phyloP scores from a whole-genome alignment of 2,329 filamentous ascomycete genomes.

The Falciphora oryzae region DNA sequence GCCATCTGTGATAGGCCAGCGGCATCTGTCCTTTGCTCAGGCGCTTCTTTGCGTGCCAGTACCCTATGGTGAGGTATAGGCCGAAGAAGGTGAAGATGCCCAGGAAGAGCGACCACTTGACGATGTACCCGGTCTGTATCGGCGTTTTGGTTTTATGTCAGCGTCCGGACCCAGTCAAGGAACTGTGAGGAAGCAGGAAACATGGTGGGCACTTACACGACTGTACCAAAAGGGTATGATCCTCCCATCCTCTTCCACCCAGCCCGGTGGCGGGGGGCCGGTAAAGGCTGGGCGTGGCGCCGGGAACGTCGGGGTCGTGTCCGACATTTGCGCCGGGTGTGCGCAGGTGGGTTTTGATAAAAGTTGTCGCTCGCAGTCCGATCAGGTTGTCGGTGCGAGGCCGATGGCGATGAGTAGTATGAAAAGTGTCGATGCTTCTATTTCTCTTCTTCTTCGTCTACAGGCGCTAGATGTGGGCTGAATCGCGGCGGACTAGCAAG shows the following conservation, averaged over 20 bases:
- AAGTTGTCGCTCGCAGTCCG: no score
- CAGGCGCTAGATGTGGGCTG: neutral
- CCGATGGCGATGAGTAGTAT: no score
- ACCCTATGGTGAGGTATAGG: conserved; percentile 60
- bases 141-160: neutral
- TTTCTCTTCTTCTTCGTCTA: neutral
- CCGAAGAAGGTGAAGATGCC: conserved; percentile 52
- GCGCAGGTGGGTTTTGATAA: no score
- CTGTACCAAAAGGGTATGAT: conserved; percentile 33
- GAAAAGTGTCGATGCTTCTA: no score
- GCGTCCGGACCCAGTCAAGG: neutral
- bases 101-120: conserved; percentile 68
- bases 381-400: no score
- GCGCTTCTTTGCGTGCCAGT: conserved; percentile 62
- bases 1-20: conserved; percentile 61
- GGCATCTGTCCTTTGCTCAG: conserved; percentile 60
- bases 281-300: neutral
- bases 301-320: conserved; percentile 4
- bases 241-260: conserved; percentile 23
- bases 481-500: neutral
- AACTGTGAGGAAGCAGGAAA: no score
- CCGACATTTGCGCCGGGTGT: conserved; percentile 2
- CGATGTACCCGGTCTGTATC: conserved; percentile 52
- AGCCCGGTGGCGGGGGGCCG: conserved; percentile 11
- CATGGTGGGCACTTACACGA: conserved; percentile 23